Percentiles rank a stretch among this genome's conserved stretches.
Conservation (phyloP, 257 asterid genomes). For the Catharanthus roseus region DNA sequence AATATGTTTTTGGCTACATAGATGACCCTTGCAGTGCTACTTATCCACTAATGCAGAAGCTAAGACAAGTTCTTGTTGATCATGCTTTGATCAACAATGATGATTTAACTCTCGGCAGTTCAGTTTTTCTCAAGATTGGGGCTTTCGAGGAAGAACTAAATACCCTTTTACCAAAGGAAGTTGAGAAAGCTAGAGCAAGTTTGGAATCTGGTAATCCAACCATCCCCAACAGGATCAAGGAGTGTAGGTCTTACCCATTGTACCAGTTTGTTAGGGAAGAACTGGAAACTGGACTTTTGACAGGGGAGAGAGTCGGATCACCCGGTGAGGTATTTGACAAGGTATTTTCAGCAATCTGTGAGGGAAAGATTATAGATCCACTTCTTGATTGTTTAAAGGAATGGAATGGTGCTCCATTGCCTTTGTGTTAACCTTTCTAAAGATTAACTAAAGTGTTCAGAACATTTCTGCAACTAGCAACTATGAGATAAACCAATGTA, state of each 20-base stretch:
- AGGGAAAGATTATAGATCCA: slow-evolving; percentile 20
- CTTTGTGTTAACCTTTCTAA: slow-evolving; percentile 1
- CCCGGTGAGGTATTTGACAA: slow-evolving; percentile 29
- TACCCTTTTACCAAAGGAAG: slow-evolving; percentile 24
- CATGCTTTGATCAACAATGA: slow-evolving; percentile 16
- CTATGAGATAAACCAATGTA: background rate
- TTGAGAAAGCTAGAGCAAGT: slow-evolving; percentile 12
- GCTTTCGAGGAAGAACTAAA: slow-evolving; percentile 25
- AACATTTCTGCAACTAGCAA: background rate
- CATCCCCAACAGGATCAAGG: slow-evolving; percentile 20
- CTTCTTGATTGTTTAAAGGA: slow-evolving; percentile 20
- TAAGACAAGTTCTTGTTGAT: slow-evolving; percentile 25
- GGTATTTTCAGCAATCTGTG: slow-evolving; percentile 25
- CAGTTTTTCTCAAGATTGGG: slow-evolving; percentile 17
- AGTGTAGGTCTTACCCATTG: slow-evolving; percentile 26
- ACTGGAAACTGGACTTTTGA: slow-evolving; percentile 15
- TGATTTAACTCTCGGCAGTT: background rate
- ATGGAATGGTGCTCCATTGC: slow-evolving; percentile 27
- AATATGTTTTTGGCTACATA: slow-evolving; percentile 17
- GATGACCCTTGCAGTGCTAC: slow-evolving; percentile 24
- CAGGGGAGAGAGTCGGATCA: slow-evolving; percentile 22
- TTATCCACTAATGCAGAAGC: slow-evolving; percentile 29
- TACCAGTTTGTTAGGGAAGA: slow-evolving; percentile 24
- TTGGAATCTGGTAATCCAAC: slow-evolving; percentile 16
- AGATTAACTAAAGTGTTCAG: background rate